phyloP scores from a whole-genome alignment of 345 rosid species.

The Salix koriyanagi region DNA sequence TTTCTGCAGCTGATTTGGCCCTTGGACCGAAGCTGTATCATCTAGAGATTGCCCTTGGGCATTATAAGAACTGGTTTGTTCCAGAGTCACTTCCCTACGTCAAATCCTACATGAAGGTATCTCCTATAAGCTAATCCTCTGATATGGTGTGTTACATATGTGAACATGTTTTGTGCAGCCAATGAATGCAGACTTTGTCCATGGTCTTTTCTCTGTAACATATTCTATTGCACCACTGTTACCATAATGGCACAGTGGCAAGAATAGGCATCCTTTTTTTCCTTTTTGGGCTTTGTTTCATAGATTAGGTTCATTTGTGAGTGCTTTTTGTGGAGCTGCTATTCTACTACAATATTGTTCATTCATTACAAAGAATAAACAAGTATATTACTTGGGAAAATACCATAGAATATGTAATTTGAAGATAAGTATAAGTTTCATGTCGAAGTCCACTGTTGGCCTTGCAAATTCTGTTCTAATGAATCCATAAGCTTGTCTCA shows the following conservation, averaged over 20 bases:
- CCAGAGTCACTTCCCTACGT: slow-evolving; percentile 69
- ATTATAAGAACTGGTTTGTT: slow-evolving; percentile 80
- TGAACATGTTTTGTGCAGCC: neutral
- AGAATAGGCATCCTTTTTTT: neutral
- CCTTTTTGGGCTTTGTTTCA: no score
- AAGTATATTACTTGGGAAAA: no score
- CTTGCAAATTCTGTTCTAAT: no score
- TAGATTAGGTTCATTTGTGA: no score
- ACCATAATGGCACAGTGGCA: neutral
- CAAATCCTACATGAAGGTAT: slow-evolving; percentile 80
- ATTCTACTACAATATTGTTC: no score
- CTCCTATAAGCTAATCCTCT: neutral
- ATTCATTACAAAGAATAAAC: no score
- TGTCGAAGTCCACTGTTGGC: no score
- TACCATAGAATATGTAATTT: no score
- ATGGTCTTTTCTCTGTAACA: neutral
- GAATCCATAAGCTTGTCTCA: no score
- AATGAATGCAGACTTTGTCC: neutral
- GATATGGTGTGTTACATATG: neutral
- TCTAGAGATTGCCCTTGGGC: slow-evolving; percentile 79
- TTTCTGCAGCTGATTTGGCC: slow-evolving; percentile 84
- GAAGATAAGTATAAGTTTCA: no score
- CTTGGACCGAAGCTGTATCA: slow-evolving; percentile 75
- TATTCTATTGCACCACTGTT: neutral
- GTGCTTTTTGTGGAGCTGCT: no score